These are phyloP conservation scores for Cryptococcus sp. DNA, from an alignment of 1,284 basidiomycete species.

Conservation along the genomic window DNA sequence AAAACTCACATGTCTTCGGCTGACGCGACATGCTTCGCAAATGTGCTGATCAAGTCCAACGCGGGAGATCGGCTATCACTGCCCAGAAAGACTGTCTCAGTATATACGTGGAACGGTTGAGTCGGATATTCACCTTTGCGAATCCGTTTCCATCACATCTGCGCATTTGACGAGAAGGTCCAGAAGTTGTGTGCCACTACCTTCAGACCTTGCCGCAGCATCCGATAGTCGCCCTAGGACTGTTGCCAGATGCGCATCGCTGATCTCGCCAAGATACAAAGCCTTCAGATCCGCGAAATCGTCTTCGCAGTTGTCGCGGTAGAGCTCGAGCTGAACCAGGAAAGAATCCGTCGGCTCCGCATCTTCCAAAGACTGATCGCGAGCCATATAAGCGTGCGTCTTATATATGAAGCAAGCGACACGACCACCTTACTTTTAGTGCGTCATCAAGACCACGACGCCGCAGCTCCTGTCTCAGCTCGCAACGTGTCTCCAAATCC, in stretches of 20 bases:
- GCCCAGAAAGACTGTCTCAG: too few species aligned
- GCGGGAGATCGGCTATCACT: slow-evolving; percentile 47
- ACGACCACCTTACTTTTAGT: slow-evolving; percentile 65
- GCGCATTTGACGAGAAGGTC: neutral
- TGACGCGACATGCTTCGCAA: slow-evolving; percentile 63
- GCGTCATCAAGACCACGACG: slow-evolving; percentile 78
- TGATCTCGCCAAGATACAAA: slow-evolving; percentile 49
- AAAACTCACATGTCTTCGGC: slow-evolving; percentile 13
- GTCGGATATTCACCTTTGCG: neutral
- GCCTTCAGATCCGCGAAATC: slow-evolving; percentile 76
- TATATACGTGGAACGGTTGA: too few species aligned
- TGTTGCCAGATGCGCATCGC: slow-evolving; percentile 4
- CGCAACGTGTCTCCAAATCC: slow-evolving; percentile 72
- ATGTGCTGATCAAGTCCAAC: slow-evolving; percentile 62
- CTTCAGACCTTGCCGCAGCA: neutral
- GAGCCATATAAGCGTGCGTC: neutral
- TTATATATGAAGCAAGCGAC: slow-evolving; percentile 19
- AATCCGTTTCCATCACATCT: neutral
- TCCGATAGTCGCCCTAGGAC: slow-evolving; percentile 4
- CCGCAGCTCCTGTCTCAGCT: slow-evolving; percentile 76
- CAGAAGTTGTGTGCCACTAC: neutral
- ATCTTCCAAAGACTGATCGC: slow-evolving; percentile 67
- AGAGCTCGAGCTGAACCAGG: slow-evolving; percentile 73
- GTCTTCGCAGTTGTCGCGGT: slow-evolving; percentile 82
- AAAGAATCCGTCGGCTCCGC: slow-evolving; percentile 72